Evolutionary conservation across 805 yeast species (phyloP), one percentile per base, ranked within the genome.

Genomic region (Yarrowia phangngaensis): DNA sequence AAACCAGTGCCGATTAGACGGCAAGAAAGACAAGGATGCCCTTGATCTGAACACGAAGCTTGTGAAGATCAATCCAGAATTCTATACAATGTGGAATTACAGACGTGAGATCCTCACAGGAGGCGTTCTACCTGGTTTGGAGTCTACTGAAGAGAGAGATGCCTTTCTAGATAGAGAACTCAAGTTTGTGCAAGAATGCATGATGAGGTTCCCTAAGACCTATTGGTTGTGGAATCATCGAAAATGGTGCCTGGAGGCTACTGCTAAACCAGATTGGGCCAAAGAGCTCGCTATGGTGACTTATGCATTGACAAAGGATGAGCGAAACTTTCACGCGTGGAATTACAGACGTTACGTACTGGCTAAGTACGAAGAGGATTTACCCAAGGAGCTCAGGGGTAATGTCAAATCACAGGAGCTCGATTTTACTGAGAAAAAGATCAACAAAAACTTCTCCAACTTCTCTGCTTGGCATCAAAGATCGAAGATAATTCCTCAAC

Each of bases 171-270:
- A 70, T 1, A 62, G 67, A 3, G 98, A 90, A 55, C 68, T 92
- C 34, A 55, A 64, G 17, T 79, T 85, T 59, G 71, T 80, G 1
- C 70, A 81, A 67, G 64, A 62, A 0, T 75, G 79, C 55, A 65
- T 92, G 56, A 75, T 75, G 49, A 65, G 71, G 50, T 80, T 66
- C 55, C 97, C 98, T 1, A 92, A 92, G 62, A 86, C 89, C 30
- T 92, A 92, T 61, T 92, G 97, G 96, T 80, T 92, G 9, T 92
- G 97, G 97, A 84, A 81, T 57, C 97, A 92, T 62, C 71, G 98
- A 27, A 67, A 75, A 8, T 92, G 98, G 97, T 74, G 84, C 33
- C 64, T 90, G 29, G 72, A 75, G 26, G 61, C 69, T 14, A 75
- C 76, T 24, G 70, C 73, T 2, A 56, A 60, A 0, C 76, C 82